Percentiles rank a stretch among this genome's conserved stretches.
Evolutionary conservation across 2,329 filamentous ascomycete species (phyloP).

Genomic region (Exophiala dermatitidis): DNA sequence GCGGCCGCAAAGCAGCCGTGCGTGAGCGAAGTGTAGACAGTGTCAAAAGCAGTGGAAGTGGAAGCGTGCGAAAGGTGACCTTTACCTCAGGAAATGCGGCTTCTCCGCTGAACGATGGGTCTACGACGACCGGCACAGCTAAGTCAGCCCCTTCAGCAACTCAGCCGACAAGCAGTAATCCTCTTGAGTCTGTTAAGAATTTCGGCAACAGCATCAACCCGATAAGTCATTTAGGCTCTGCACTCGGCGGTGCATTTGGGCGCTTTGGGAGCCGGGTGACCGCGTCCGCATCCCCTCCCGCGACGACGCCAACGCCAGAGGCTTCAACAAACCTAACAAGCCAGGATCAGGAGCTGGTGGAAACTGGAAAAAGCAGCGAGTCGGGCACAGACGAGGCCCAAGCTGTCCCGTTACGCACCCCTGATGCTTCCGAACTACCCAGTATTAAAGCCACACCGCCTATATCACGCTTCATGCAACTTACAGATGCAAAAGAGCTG

Average conservation of each 20-base stretch:
- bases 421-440: conserved; percentile 42
- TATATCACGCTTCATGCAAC: conserved; percentile 64
- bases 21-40: conserved; percentile 76
- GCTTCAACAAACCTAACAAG: conserved; percentile 31
- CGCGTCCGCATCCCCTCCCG: conserved; percentile 39
- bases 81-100: conserved; percentile 37
- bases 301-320: conserved; percentile 33
- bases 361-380: conserved; percentile 51
- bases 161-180: conserved; percentile 37
- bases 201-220: conserved; percentile 76
- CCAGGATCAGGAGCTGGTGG: background rate
- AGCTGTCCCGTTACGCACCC: conserved; percentile 31
- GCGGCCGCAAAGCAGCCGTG: conserved; percentile 50
- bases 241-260: conserved; percentile 63
- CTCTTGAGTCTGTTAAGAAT: conserved; percentile 74
- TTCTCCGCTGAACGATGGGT: conserved; percentile 28
- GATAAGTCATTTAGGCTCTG: conserved; percentile 57
- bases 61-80: conserved; percentile 45
- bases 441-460: conserved; percentile 46
- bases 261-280: conserved; percentile 28
- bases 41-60: conserved; percentile 50
- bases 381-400: conserved; percentile 40
- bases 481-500: conserved; percentile 62
- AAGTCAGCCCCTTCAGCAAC: conserved; percentile 28
- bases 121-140: conserved; percentile 31